Conservation (phyloP, 2,329 filamentous ascomycete species). For the Pseudovirgaria hyperparasitica region DNA sequence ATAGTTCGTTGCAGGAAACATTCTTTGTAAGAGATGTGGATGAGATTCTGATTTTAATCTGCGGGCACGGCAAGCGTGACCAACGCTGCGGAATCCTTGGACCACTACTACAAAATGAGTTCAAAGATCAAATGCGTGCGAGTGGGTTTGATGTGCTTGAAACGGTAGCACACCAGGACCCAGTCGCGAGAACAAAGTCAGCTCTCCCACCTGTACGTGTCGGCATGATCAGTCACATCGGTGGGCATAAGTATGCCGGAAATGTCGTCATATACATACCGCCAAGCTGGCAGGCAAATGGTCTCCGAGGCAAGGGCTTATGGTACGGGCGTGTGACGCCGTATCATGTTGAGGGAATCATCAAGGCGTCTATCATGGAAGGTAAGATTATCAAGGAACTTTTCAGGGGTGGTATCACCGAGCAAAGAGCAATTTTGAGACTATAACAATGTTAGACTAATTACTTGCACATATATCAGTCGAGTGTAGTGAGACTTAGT, state of each 20-base stretch:
- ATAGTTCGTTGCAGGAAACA: conserved; percentile 33
- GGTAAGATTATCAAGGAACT: conserved; percentile 58
- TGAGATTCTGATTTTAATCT: conserved; percentile 70
- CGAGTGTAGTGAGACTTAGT: too few relatives aligned
- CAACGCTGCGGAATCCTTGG: conserved; percentile 70
- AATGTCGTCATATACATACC: conserved; percentile 76
- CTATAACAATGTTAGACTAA: too few relatives aligned
- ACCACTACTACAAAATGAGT: conserved; percentile 58
- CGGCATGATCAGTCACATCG: conserved; percentile 65
- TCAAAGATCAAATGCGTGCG: conserved; percentile 45
- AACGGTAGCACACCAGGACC: conserved; percentile 24
- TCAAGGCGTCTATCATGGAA: conserved; percentile 54
- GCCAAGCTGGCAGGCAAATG: conserved; percentile 35
- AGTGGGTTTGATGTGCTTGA: conserved; percentile 36
- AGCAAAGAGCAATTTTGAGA: too few relatives aligned
- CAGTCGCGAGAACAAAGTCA: conserved; percentile 1
- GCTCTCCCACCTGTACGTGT: conserved; percentile 43
- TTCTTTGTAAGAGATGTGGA: conserved; percentile 50
- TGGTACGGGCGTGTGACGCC: conserved; percentile 76
- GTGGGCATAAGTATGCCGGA: conserved; percentile 75
- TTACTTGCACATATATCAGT: too few relatives aligned
- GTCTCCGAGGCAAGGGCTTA: conserved; percentile 57
- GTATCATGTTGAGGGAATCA: conserved; percentile 61
- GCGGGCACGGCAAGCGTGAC: conserved; percentile 76
- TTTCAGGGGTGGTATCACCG: conserved; percentile 54